A percentile compares a stretch with the other conserved stretches of the same genome.
These are phyloP conservation scores for Saitozyma podzolica DNA, from an alignment of 768 basidiomycete genomes.

Conservation along the genomic window DNA sequence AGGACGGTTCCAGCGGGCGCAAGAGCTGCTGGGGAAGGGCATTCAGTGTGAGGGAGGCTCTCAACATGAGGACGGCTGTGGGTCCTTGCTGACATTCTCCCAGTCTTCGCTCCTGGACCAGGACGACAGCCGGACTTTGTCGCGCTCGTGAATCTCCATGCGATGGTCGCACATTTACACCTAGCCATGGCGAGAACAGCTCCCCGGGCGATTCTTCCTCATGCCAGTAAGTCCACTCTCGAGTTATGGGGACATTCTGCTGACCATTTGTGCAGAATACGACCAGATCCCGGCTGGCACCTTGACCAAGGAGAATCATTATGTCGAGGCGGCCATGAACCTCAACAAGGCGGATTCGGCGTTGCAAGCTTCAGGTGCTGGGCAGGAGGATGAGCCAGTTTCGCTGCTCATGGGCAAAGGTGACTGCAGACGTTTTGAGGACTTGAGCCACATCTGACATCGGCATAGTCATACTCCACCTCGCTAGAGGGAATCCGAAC, in stretches of 20 bases:
- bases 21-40: constrained; percentile 68
- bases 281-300: constrained; percentile 36
- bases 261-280: constrained; percentile 29
- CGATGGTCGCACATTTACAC: constrained; percentile 80
- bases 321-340: constrained; percentile 60
- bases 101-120: constrained; percentile 49
- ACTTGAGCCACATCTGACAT: background rate
- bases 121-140: constrained; percentile 54
- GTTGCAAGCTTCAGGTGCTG: constrained; percentile 62
- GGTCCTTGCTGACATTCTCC: constrained; percentile 8
- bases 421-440: constrained; percentile 14
- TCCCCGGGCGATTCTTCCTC: constrained; percentile 71
- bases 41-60: constrained; percentile 45
- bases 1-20: constrained; percentile 71
- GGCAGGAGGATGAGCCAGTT: constrained; percentile 58
- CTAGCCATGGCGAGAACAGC: constrained; percentile 77
- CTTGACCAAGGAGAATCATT: constrained; percentile 35
- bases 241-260: background rate
- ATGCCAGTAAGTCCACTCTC: constrained; percentile 65
- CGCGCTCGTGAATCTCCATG: constrained; percentile 68
- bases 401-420: constrained; percentile 40
- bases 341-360: constrained; percentile 54
- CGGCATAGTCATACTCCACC: constrained; percentile 70
- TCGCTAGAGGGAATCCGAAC: constrained; percentile 76
- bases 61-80: background rate